Percentiles rank a stretch among this genome's conserved stretches.
Evolutionary conservation across 169 alveolate species (phyloP).

Genomic region (Babesia bovis): DNA sequence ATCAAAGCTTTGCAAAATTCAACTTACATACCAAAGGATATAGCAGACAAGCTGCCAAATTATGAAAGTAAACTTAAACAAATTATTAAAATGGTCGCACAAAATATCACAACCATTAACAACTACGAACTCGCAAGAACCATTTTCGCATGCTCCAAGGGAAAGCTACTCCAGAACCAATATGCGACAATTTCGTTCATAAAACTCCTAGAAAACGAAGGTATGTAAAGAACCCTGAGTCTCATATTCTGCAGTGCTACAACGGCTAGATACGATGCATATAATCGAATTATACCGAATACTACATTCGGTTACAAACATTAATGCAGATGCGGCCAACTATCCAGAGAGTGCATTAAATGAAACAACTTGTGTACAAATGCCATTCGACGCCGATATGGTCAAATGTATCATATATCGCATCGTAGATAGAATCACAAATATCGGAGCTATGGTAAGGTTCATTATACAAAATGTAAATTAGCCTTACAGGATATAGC

Average conservation of each 20-base stretch:
- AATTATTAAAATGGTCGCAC: conserved; percentile 18
- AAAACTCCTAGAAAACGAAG: conserved; percentile 53
- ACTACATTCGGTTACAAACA: conserved; percentile 44
- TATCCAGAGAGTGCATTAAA: neutral
- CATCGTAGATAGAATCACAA: conserved; percentile 38
- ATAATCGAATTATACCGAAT: conserved; percentile 36
- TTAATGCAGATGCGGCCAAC: conserved; percentile 11
- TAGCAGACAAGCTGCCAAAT: neutral
- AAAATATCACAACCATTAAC: conserved; percentile 30
- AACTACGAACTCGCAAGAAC: conserved; percentile 50
- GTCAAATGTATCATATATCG: conserved; percentile 13
- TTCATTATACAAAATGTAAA: neutral
- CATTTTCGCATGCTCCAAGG: conserved; percentile 64
- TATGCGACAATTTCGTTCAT: conserved; percentile 32
- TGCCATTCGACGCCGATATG: conserved; percentile 40
- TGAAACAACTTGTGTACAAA: neutral
- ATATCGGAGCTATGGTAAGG: conserved; percentile 56
- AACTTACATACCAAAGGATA: conserved; percentile 21
- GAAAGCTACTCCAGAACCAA: conserved; percentile 16
- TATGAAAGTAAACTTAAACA: neutral
- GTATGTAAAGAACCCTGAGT: neutral
- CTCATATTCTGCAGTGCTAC: conserved; percentile 29
- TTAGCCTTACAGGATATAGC: conserved; percentile 31
- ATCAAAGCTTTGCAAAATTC: conserved; percentile 58
- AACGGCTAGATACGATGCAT: conserved; percentile 33